Percentiles rank a stretch among this genome's conserved stretches.
These are phyloP conservation scores for Pseudoperonospora humuli DNA, from an alignment of 352 stramenopile genomes.

Conservation along the genomic window DNA sequence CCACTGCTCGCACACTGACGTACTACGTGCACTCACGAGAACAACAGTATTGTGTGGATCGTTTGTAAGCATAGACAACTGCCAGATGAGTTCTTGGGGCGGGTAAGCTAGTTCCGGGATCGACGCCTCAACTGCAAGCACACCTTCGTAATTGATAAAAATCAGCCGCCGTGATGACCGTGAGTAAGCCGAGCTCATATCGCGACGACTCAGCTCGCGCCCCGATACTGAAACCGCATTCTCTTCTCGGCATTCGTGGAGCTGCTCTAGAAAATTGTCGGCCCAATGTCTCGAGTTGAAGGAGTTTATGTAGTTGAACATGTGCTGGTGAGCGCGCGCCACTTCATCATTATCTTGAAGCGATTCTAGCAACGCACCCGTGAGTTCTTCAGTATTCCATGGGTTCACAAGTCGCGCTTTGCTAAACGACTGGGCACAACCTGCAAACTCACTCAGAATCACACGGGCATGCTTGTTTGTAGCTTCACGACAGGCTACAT, in stretches of 20 bases:
- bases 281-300: conserved; percentile 71
- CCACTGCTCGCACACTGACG: conserved; percentile 68
- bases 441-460: conserved; percentile 88
- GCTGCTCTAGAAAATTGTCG: conserved; percentile 73
- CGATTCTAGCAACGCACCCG: conserved; percentile 40
- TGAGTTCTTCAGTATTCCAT: conserved; percentile 77
- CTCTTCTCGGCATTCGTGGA: conserved; percentile 72
- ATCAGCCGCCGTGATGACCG: conserved; percentile 58
- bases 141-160: conserved; percentile 89
- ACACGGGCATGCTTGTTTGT: conserved; percentile 63
- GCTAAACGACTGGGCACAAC: conserved; percentile 79
- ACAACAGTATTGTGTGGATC: conserved; percentile 73
- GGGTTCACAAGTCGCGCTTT: conserved; percentile 84
- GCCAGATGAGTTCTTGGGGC: conserved; percentile 74
- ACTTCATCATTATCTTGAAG: conserved; percentile 61
- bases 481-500: conserved; percentile 81
- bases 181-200: conserved; percentile 82
- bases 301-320: conserved; percentile 78
- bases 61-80: conserved; percentile 75
- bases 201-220: conserved; percentile 67
- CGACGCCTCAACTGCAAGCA: conserved; percentile 69
- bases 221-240: conserved; percentile 57
- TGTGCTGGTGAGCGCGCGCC: conserved; percentile 65
- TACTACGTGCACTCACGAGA: conserved; percentile 62
- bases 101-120: conserved; percentile 85